Evolutionary conservation across 2,329 filamentous ascomycete species (phyloP).

Genomic region (Hypoxylon sp.): DNA sequence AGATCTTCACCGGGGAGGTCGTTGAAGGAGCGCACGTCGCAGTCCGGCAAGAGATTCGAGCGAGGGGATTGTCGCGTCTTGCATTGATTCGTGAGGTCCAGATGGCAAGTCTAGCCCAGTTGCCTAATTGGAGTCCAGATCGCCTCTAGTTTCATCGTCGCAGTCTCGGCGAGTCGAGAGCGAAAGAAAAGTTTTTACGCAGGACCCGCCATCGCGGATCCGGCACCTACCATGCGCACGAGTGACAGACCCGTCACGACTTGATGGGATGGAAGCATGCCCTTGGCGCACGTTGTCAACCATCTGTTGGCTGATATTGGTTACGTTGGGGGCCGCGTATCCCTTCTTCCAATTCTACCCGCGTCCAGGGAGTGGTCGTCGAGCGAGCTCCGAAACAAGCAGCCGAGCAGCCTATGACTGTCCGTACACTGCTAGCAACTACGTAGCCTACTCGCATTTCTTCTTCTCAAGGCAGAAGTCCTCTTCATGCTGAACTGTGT

Average conservation of each 20-base stretch:
- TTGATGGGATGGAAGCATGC: slow-evolving; percentile 32
- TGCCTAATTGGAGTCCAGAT: slow-evolving; percentile 6
- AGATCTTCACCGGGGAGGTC: slow-evolving; percentile 38
- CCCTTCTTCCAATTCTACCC: slow-evolving; percentile 13
- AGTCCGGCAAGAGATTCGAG: slow-evolving; percentile 3
- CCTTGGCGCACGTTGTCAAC: slow-evolving; percentile 42
- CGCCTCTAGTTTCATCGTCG: slow-evolving; percentile 22
- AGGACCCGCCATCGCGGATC: slow-evolving; percentile 41
- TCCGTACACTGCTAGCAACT: neutral
- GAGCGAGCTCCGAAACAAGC: slow-evolving; percentile 11
- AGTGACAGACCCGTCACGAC: slow-evolving; percentile 36
- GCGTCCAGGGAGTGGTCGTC: slow-evolving; percentile 6
- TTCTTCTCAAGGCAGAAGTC: neutral
- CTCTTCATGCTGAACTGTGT: slow-evolving; percentile 14
- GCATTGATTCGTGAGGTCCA: slow-evolving; percentile 20
- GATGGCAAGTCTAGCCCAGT: slow-evolving; percentile 14
- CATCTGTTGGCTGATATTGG: slow-evolving; percentile 31
- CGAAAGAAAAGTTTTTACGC: slow-evolving; percentile 16
- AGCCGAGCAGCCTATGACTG: neutral
- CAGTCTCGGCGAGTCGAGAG: slow-evolving; percentile 18
- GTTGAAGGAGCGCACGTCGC: slow-evolving; percentile 15
- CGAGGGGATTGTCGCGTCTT: slow-evolving; percentile 14
- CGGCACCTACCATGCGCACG: slow-evolving; percentile 40
- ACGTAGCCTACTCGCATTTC: neutral
- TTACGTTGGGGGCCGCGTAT: slow-evolving; percentile 39